A percentile compares a stretch with the other conserved stretches of the same genome.
These are phyloP conservation scores for Phytophthora fragariaefolia DNA, from an alignment of 352 stramenopile genomes.

Conservation along the genomic window DNA sequence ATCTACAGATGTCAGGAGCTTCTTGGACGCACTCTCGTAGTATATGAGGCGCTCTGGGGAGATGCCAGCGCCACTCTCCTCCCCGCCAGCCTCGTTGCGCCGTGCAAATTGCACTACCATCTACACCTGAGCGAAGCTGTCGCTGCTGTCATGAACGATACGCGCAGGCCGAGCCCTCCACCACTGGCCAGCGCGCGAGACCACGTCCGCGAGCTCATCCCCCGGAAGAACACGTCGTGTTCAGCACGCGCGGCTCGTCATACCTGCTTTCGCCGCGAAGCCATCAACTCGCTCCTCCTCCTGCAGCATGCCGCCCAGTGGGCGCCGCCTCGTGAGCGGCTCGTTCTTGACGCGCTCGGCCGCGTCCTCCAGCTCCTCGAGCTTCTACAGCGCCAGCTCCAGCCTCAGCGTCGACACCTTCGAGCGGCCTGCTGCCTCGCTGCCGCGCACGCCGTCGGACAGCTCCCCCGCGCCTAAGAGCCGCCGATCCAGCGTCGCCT, in stretches of 20 bases:
- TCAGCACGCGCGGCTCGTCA: background rate
- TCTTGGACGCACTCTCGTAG: too few species aligned
- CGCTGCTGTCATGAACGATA: too few species aligned
- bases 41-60: too few species aligned
- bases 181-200: background rate
- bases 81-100: too few species aligned
- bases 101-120: too few species aligned
- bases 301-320: too few species aligned
- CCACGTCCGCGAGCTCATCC: constrained; percentile 7
- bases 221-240: background rate
- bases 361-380: constrained; percentile 4
- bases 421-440: background rate
- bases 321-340: constrained; percentile 8
- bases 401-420: constrained; percentile 6
- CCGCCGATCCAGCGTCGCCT: constrained; percentile 5
- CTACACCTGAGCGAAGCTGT: too few species aligned
- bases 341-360: constrained; percentile 20
- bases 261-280: background rate
- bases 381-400: background rate
- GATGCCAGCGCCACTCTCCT: too few species aligned
- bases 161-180: too few species aligned
- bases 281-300: background rate
- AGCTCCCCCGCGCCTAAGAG: constrained; percentile 13
- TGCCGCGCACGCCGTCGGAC: constrained; percentile 1
- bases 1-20: too few species aligned